Conservation (phyloP, 805 yeast genomes). For the Candida multigemmis region DNA sequence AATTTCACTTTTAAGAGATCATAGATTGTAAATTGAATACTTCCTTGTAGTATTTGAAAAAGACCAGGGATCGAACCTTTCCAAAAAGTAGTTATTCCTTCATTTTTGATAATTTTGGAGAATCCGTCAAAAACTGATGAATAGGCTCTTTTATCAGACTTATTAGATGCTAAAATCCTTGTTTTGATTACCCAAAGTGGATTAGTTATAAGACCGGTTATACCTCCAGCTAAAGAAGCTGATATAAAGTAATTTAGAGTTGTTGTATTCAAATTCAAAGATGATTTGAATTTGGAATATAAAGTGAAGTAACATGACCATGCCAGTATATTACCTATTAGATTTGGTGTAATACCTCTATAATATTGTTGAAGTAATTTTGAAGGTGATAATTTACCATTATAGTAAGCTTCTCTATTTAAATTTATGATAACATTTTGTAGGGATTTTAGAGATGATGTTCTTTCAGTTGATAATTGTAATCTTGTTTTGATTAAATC, state of each 20-base stretch:
- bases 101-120: slow-evolving; percentile 33
- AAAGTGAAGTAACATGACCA: slow-evolving; percentile 86
- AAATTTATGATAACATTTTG: not conserved
- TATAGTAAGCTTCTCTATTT: slow-evolving; percentile 1
- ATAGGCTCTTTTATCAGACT: slow-evolving; percentile 42
- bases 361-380: slow-evolving; percentile 26
- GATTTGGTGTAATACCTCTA: slow-evolving; percentile 72
- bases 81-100: slow-evolving; percentile 61
- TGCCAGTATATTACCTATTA: slow-evolving; percentile 75
- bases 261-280: slow-evolving; percentile 5
- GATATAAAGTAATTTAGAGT: slow-evolving; percentile 24
- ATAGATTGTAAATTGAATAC: slow-evolving; percentile 78
- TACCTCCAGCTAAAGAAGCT: slow-evolving; percentile 52
- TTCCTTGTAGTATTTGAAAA: slow-evolving; percentile 82
- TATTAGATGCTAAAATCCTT: slow-evolving; percentile 59
- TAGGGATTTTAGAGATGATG: not conserved
- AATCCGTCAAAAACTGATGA: slow-evolving; percentile 50
- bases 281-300: slow-evolving; percentile 51
- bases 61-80: slow-evolving; percentile 68
- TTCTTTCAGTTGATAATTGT: slow-evolving; percentile 45
- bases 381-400: not conserved
- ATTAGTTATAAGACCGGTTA: slow-evolving; percentile 72
- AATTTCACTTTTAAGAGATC: slow-evolving; percentile 55
- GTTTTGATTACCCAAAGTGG: slow-evolving; percentile 97
- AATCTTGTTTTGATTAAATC: slow-evolving; percentile 79